Conservation (phyloP, 441 rosid genomes). For the Omphalea diandra region DNA sequence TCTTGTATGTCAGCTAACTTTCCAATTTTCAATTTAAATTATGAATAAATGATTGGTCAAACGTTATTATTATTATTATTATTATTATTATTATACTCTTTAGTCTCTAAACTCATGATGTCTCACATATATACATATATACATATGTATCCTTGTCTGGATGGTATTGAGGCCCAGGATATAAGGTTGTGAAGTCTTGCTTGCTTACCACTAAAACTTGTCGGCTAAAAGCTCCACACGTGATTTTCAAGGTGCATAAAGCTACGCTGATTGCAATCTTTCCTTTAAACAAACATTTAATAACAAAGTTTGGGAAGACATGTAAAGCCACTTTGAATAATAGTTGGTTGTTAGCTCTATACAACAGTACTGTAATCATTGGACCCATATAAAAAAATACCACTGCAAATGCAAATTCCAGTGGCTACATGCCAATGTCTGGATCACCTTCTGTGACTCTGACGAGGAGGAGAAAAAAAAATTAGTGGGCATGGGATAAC, state of each 20-base stretch:
- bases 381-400: background rate
- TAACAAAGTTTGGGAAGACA: slow-evolving; percentile 28
- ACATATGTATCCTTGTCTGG: too few species aligned
- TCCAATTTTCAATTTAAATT: too few species aligned
- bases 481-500: background rate
- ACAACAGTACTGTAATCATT: slow-evolving; percentile 16
- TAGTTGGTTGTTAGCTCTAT: slow-evolving; percentile 11
- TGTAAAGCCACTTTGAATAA: slow-evolving; percentile 37
- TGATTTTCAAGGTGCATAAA: slow-evolving; percentile 23
- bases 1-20: too few species aligned
- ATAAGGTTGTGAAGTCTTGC: slow-evolving; percentile 12
- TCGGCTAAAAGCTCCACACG: slow-evolving; percentile 46
- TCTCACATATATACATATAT: too few species aligned
- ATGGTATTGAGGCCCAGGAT: slow-evolving; percentile 10
- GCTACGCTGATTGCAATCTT: background rate
- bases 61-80: too few species aligned
- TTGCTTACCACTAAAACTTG: slow-evolving; percentile 35
- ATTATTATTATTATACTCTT: too few species aligned
- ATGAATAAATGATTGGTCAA: too few species aligned
- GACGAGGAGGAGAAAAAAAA: background rate
- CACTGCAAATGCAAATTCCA: too few species aligned
- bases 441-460: too few species aligned
- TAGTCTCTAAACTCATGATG: too few species aligned
- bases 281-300: slow-evolving; percentile 6
- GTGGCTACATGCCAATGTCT: too few species aligned